Percentiles rank a stretch among this genome's conserved stretches.
These are phyloP conservation scores for Brassica incana DNA, from an alignment of 345 rosid genomes.

Conservation along the genomic window DNA sequence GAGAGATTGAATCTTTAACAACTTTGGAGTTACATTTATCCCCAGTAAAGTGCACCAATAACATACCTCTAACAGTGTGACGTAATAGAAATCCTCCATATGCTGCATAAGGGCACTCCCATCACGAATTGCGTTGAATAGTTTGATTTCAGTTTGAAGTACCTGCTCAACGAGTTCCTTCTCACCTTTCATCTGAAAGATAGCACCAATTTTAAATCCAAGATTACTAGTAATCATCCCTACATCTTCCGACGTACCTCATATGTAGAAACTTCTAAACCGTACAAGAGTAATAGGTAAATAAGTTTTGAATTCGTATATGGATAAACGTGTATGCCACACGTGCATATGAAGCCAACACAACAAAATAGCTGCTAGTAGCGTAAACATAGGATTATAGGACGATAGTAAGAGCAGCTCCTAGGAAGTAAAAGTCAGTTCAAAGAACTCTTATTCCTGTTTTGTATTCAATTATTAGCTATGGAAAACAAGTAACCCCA, in stretches of 20 bases:
- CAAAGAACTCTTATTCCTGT: background rate
- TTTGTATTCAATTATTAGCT: background rate
- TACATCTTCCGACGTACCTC: constrained; percentile 1
- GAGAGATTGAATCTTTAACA: background rate
- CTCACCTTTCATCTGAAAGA: constrained; percentile 93
- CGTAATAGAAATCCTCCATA: constrained; percentile 97
- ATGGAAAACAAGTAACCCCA: background rate
- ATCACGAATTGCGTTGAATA: constrained; percentile 84
- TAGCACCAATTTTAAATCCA: background rate
- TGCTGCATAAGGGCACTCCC: constrained; percentile 98
- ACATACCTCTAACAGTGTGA: constrained; percentile 82
- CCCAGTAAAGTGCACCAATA: background rate
- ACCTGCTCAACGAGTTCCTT: constrained; percentile 84
- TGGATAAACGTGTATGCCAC: background rate
- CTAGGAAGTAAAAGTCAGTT: constrained; percentile 12
- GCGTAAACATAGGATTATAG: background rate
- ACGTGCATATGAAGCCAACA: constrained; percentile 5
- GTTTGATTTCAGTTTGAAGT: constrained; percentile 85
- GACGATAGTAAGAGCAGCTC: background rate
- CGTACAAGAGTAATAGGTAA: background rate
- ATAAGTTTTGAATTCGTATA: background rate
- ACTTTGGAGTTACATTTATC: background rate
- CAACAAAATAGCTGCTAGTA: background rate
- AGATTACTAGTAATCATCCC: constrained; percentile 9
- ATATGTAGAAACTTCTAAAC: constrained; percentile 1